Evolutionary conservation across 805 yeast species (phyloP).

Genomic region (Schwanniomyces sp.): DNA sequence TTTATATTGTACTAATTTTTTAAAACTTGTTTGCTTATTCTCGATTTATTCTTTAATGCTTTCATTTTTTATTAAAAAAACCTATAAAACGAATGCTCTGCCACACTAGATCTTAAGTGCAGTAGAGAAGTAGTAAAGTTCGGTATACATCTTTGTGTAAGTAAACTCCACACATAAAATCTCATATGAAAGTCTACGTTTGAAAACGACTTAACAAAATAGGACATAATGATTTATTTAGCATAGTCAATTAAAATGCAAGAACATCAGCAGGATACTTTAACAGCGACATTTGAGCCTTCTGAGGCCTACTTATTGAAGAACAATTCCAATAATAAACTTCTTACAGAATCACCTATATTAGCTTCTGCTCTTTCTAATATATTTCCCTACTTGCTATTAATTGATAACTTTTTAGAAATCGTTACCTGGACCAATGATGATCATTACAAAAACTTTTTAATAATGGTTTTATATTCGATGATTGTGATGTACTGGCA

Average conservation of each 20-base stretch:
- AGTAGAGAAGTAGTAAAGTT: background rate
- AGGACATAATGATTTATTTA: background rate
- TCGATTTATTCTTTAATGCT: no score
- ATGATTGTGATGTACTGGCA: conserved; percentile 46
- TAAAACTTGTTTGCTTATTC: no score
- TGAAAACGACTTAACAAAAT: background rate
- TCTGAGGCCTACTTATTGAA: conserved; percentile 33
- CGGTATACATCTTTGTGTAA: conserved; percentile 1
- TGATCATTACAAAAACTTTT: conserved; percentile 47
- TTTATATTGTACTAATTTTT: no score
- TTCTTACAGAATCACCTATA: conserved; percentile 45
- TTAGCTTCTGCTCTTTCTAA: conserved; percentile 47
- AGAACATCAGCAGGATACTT: conserved; percentile 2
- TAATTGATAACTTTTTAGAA: conserved; percentile 45
- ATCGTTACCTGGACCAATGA: conserved; percentile 57
- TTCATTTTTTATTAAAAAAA: no score
- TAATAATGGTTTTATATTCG: conserved; percentile 38
- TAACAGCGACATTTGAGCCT: conserved; percentile 35
- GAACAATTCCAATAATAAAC: conserved; percentile 24
- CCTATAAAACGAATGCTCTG: no score
- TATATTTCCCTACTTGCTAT: conserved; percentile 47
- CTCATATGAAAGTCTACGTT: conserved; percentile 1
- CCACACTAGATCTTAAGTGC: no score
- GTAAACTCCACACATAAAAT: background rate
- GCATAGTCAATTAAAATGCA: background rate